phyloP scores from a whole-genome alignment of 805 yeast species.

The Wickerhamiella australiensis region DNA sequence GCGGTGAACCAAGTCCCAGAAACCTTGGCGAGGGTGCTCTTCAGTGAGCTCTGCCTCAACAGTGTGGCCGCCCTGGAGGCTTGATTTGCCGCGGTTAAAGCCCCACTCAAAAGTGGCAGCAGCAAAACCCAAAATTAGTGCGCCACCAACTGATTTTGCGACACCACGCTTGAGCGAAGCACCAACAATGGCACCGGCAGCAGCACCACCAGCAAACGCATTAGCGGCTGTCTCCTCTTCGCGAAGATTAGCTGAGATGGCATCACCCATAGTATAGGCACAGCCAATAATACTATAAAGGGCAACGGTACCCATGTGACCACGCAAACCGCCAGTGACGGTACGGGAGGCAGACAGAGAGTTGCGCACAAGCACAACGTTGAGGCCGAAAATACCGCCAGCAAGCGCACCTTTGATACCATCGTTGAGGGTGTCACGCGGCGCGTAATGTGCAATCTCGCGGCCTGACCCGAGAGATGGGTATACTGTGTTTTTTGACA shows the following conservation, averaged over 20 bases:
- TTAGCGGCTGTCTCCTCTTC: constrained; percentile 53
- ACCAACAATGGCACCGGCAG: constrained; percentile 36
- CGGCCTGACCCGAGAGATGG: constrained; percentile 23
- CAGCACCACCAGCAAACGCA: constrained; percentile 38
- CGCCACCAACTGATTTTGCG: constrained; percentile 36
- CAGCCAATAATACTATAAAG: constrained; percentile 39
- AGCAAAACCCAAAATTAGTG: constrained; percentile 35
- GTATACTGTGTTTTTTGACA: constrained; percentile 17
- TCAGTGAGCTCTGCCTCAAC: constrained; percentile 31
- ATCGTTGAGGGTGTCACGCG: constrained; percentile 43
- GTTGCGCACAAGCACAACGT: constrained; percentile 36
- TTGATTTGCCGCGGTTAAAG: constrained; percentile 25
- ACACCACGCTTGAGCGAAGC: constrained; percentile 25
- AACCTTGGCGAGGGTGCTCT: constrained; percentile 38
- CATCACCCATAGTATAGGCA: constrained; percentile 33
- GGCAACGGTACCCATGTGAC: constrained; percentile 23
- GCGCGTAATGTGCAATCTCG: constrained; percentile 37
- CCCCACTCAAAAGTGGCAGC: constrained; percentile 34
- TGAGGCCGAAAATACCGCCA: constrained; percentile 38
- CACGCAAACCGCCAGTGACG: constrained; percentile 24
- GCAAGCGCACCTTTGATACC: constrained; percentile 37
- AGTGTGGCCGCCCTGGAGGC: constrained; percentile 21
- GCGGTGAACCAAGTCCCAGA: constrained; percentile 74
- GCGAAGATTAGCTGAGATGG: constrained; percentile 46
- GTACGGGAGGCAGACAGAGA: constrained; percentile 24